Evolutionary conservation across 2,329 filamentous ascomycete species (phyloP).

Genomic region (Scedosporium dehoogii): DNA sequence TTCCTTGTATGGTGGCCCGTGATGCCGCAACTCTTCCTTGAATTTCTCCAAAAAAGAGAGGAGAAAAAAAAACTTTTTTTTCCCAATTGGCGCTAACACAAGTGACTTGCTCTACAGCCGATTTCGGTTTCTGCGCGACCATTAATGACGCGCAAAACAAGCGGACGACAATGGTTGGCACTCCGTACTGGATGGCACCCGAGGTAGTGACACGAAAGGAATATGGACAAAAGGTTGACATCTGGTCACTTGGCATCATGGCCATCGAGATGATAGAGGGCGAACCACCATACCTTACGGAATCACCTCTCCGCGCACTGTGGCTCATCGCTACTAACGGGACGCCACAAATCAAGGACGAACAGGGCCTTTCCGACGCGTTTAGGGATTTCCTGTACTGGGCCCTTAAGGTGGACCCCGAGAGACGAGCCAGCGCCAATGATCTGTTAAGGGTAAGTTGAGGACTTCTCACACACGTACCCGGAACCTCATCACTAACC

Average conservation of each 20-base stretch:
- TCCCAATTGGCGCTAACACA: neutral
- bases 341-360: slow-evolving; percentile 89
- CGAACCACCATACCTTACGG: slow-evolving; percentile 92
- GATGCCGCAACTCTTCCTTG: too few species aligned
- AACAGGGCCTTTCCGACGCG: slow-evolving; percentile 66
- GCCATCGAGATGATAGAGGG: slow-evolving; percentile 99
- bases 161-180: slow-evolving; percentile 97
- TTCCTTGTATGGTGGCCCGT: too few species aligned
- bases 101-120: slow-evolving; percentile 47
- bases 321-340: slow-evolving; percentile 97
- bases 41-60: too few species aligned
- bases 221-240: slow-evolving; percentile 96
- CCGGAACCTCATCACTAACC: neutral
- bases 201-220: slow-evolving; percentile 96
- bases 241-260: slow-evolving; percentile 98
- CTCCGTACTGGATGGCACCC: slow-evolving; percentile 99
- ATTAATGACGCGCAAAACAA: slow-evolving; percentile 97
- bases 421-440: slow-evolving; percentile 91
- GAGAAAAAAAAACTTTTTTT: too few species aligned
- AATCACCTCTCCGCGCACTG: slow-evolving; percentile 83
- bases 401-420: slow-evolving; percentile 91
- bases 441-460: slow-evolving; percentile 76
- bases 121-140: slow-evolving; percentile 97
- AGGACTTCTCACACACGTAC: neutral
- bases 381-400: slow-evolving; percentile 91